phyloP scores from a whole-genome alignment of 352 stramenopile species.

The Hyaloperonospora arabidopsidis region DNA sequence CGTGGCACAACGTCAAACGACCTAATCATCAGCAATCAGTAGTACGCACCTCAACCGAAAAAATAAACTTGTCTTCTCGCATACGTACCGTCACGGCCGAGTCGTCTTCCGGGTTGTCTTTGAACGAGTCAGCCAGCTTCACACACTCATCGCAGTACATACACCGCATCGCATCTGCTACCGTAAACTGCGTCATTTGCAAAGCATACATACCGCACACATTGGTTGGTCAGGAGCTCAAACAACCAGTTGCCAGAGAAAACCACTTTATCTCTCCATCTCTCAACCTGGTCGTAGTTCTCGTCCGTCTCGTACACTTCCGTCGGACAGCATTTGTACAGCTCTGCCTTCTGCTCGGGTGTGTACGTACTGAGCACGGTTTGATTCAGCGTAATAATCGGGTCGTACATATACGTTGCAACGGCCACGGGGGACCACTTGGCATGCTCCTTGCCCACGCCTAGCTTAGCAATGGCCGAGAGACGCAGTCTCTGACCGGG shows the following conservation, averaged over 20 bases:
- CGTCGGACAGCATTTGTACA: conserved; percentile 93
- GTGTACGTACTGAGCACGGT: conserved; percentile 89
- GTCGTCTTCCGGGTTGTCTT: conserved; percentile 92
- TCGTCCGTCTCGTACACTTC: conserved; percentile 92
- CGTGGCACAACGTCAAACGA: not conserved
- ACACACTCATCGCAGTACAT: conserved; percentile 95
- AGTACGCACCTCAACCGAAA: conserved; percentile 87
- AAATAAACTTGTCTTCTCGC: conserved; percentile 92
- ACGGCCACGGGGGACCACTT: conserved; percentile 96
- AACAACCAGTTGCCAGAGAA: not conserved
- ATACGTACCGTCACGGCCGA: conserved; percentile 87
- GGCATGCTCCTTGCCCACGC: conserved; percentile 95
- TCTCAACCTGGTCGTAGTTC: conserved; percentile 67
- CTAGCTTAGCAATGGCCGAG: conserved; percentile 90
- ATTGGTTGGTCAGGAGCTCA: conserved; percentile 3
- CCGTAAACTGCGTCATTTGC: conserved; percentile 37
- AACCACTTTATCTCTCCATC: not conserved
- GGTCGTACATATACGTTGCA: conserved; percentile 90
- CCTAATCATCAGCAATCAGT: not conserved
- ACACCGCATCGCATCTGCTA: conserved; percentile 68
- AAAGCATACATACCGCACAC: conserved; percentile 1
- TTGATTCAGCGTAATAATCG: conserved; percentile 86
- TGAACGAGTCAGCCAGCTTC: conserved; percentile 88
- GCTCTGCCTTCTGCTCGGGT: conserved; percentile 91
- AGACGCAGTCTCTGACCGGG: conserved; percentile 91